Evolutionary conservation across 768 basidiomycete genomes (phyloP).

Genomic region (Macrocybe gigantea): DNA sequence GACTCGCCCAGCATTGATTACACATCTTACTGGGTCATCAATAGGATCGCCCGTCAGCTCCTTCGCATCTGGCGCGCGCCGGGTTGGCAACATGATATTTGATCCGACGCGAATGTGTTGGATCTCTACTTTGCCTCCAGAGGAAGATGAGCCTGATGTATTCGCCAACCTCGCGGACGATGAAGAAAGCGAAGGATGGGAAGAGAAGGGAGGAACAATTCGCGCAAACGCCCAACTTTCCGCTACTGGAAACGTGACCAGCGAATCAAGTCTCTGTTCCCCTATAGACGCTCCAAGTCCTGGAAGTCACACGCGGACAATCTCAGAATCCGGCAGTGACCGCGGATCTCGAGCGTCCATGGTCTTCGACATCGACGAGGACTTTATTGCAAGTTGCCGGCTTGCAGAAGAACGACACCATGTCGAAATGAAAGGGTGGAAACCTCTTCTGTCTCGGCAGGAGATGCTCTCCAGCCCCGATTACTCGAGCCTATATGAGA

Average conservation of each 20-base stretch:
- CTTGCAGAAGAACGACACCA: slow-evolving; percentile 80
- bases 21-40: slow-evolving; percentile 86
- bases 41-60: slow-evolving; percentile 74
- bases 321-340: slow-evolving; percentile 74
- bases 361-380: slow-evolving; percentile 72
- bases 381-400: slow-evolving; percentile 66
- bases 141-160: slow-evolving; percentile 94
- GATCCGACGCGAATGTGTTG: slow-evolving; percentile 94
- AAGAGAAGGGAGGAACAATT: slow-evolving; percentile 74
- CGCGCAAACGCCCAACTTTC: slow-evolving; percentile 45
- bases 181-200: slow-evolving; percentile 71
- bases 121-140: slow-evolving; percentile 80
- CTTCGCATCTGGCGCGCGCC: slow-evolving; percentile 71
- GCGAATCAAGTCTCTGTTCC: slow-evolving; percentile 16
- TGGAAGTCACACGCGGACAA: slow-evolving; percentile 55
- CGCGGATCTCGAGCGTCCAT: slow-evolving; percentile 78
- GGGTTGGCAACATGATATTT: slow-evolving; percentile 98
- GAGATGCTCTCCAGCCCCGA: slow-evolving; percentile 42
- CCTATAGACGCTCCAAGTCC: slow-evolving; percentile 49
- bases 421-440: slow-evolving; percentile 83
- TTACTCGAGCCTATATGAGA: slow-evolving; percentile 70
- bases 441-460: slow-evolving; percentile 26
- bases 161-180: slow-evolving; percentile 92
- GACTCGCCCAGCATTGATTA: slow-evolving; percentile 91
- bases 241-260: slow-evolving; percentile 16